These are phyloP conservation scores for Metschnikowia drakensbergensis DNA, from an alignment of 805 yeast species.

Conservation along the genomic window DNA sequence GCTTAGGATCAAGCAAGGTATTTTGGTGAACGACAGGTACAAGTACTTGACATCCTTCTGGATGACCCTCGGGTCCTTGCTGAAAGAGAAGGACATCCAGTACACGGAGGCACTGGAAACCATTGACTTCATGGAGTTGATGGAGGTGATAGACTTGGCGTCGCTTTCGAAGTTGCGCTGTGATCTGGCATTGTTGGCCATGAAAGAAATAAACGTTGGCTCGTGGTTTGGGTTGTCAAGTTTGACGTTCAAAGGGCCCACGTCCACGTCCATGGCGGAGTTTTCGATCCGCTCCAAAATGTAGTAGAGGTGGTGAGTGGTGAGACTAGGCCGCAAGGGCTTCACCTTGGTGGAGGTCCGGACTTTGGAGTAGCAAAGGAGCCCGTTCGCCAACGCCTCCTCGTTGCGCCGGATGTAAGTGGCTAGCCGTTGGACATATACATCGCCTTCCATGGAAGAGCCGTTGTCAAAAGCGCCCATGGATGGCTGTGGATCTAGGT, in stretches of 20 bases:
- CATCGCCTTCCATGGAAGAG: conserved; percentile 51
- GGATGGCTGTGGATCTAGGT: not conserved
- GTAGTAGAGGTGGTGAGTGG: conserved; percentile 62
- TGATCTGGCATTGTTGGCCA: conserved; percentile 51
- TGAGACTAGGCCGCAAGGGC: conserved; percentile 54
- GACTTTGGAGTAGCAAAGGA: conserved; percentile 48
- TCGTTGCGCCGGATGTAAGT: conserved; percentile 54
- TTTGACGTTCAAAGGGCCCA: conserved; percentile 61
- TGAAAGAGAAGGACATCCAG: conserved; percentile 35
- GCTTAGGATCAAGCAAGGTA: conserved; percentile 59
- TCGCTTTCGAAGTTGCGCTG: conserved; percentile 41
- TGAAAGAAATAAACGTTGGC: conserved; percentile 54
- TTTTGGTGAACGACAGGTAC: conserved; percentile 59
- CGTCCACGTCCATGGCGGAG: conserved; percentile 43
- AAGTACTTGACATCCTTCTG: conserved; percentile 53
- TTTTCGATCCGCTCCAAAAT: conserved; percentile 55
- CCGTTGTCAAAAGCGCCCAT: conserved; percentile 26
- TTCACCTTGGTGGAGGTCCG: conserved; percentile 31
- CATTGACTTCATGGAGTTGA: conserved; percentile 53
- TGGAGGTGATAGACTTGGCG: conserved; percentile 51
- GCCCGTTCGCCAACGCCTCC: conserved; percentile 56
- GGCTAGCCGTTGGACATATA: conserved; percentile 51
- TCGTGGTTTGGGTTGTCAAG: conserved; percentile 54
- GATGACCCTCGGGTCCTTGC: conserved; percentile 41
- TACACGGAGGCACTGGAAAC: conserved; percentile 41